Conservation (phyloP, 768 basidiomycete genomes). For the Hortiboletus flavorubellus region DNA sequence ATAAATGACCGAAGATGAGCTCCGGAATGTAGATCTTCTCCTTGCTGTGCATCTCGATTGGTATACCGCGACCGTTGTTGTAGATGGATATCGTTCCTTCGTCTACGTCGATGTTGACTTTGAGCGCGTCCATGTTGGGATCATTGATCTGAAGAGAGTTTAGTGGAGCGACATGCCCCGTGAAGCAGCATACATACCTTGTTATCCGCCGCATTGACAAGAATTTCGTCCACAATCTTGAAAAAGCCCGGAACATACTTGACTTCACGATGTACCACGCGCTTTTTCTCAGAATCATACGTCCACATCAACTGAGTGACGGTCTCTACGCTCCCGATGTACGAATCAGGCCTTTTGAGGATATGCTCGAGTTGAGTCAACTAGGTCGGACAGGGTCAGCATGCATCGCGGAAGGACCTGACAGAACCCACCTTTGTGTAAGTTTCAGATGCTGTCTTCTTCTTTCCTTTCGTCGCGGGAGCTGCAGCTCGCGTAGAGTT, state of each 20-base stretch:
- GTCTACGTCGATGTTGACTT: conserved; percentile 82
- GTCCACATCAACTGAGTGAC: conserved; percentile 92
- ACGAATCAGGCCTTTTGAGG: conserved; percentile 87
- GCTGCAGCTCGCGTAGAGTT: conserved; percentile 28
- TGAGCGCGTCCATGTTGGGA: conserved; percentile 84
- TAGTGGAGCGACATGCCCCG: neutral
- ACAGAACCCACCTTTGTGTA: conserved; percentile 73
- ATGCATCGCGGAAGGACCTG: neutral
- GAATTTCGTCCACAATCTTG: conserved; percentile 99
- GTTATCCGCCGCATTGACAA: conserved; percentile 99
- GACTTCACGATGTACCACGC: conserved; percentile 78
- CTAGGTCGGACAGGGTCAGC: conserved; percentile 38
- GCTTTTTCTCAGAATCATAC: conserved; percentile 78
- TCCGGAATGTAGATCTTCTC: conserved; percentile 97
- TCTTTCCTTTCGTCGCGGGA: conserved; percentile 45
- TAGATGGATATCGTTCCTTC: conserved; percentile 84
- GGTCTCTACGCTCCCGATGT: conserved; percentile 94
- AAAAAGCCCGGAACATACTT: conserved; percentile 97
- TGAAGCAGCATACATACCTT: conserved; percentile 58
- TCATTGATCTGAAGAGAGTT: conserved; percentile 74
- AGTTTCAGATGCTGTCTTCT: conserved; percentile 88
- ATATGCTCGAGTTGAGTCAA: conserved; percentile 94
- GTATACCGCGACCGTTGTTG: conserved; percentile 96
- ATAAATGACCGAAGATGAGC: conserved; percentile 92
- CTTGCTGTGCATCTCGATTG: conserved; percentile 90